Base-by-base conservation (phyloP, 176 grass and related monocot genomes). In the Musa troglodytarum region DNA sequence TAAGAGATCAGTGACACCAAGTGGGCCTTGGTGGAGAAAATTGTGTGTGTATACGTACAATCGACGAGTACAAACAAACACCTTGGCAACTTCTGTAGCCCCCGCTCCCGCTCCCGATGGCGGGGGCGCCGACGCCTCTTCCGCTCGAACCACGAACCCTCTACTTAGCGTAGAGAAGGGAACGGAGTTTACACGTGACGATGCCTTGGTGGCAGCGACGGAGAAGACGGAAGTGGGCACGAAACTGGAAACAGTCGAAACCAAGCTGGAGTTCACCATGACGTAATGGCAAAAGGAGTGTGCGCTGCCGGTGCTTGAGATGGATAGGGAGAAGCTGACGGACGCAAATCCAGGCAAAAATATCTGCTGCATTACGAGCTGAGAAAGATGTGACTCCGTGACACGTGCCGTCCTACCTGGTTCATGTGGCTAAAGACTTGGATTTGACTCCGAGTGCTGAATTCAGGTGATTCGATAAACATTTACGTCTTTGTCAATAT, bases 211-310 rank as follows among this genome's bases (percentile, higher is more conserved):
- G 61, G 61, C 24, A 25, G 54, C 4, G 55, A 29, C 22, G 50
- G 71, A 21, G 20, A 29, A 28, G 29, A 19, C 34, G 55, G 73
- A 50, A 1, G 55, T 53, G 75, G 53, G 61, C 59, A 26, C 49
- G 49, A 63, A 77, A 49, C 49, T 65, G 3, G 74, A 76, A 22
- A 49, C 52, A 1, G 71, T 21, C 6, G 54, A 56, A 19, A 55
- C 20, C 74, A 77, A 51, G 49, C 59, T 24, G 19, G 75, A 65
- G 49, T 49, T 65, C 49, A 57, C 75, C 74, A 64, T 77, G 25
- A 26, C 25, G 25, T 26, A 26, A 26, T 26, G 25, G 25, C 25
- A 1, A 25, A 13, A 23, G 17, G 51, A 0, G 22, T 22, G 22
- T 22, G 22, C 22, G 22, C 22, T n/a, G 7, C 14, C 19, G 10